Evolutionary conservation across 768 basidiomycete species (phyloP).

Genomic region (Multifurca ochricompacta): DNA sequence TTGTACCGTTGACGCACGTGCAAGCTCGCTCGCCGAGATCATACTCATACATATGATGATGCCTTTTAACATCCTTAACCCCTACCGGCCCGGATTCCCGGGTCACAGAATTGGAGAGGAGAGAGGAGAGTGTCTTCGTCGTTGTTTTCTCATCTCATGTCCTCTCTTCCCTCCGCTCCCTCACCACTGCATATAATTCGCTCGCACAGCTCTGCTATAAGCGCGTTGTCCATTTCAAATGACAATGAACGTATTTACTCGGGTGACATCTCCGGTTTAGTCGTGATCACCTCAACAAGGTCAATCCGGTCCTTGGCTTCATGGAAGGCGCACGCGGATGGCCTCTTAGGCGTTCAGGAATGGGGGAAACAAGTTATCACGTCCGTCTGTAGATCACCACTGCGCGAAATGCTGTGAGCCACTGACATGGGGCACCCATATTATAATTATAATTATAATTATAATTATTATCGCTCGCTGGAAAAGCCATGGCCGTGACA

Average conservation of each 20-base stretch:
- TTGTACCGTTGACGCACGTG: background rate
- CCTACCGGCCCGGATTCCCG: too few relatives aligned
- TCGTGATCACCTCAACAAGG: conserved; percentile 68
- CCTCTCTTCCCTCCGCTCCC: conserved; percentile 26
- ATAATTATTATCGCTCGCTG: background rate
- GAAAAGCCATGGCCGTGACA: conserved; percentile 76
- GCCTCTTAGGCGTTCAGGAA: conserved; percentile 74
- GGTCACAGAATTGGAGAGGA: too few relatives aligned
- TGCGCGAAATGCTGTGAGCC: background rate
- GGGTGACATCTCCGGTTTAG: conserved; percentile 72
- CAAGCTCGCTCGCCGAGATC: conserved; percentile 2
- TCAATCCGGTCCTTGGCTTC: conserved; percentile 62
- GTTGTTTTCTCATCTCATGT: background rate
- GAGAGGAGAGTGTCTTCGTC: too few relatives aligned
- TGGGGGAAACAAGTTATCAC: conserved; percentile 62
- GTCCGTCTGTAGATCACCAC: conserved; percentile 40
- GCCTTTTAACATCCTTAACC: too few relatives aligned
- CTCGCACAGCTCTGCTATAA: conserved; percentile 58
- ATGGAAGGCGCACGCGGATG: conserved; percentile 76
- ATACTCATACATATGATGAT: background rate
- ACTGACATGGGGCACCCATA: background rate
- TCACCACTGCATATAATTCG: conserved; percentile 71
- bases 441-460: too few relatives aligned
- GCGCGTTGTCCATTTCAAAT: conserved; percentile 50
- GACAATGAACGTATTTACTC: conserved; percentile 82